A percentile compares a stretch with the other conserved stretches of the same genome.
phyloP scores from a whole-genome alignment of 768 basidiomycete genomes.

The Leucosporidium creatinivorum region DNA sequence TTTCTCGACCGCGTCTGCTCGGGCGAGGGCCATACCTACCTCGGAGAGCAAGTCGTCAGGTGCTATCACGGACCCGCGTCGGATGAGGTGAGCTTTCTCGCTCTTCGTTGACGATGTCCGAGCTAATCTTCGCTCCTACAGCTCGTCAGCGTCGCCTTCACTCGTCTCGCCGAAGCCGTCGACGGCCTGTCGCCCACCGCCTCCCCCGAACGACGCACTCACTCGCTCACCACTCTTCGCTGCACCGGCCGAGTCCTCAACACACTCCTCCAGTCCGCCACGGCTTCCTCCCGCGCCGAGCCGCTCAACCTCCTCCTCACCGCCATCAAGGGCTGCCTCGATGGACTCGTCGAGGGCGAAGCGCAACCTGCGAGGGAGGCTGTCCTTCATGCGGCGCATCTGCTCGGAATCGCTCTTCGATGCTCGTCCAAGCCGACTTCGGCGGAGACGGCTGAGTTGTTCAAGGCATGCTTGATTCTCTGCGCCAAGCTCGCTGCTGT shows the following conservation, averaged over 20 bases:
- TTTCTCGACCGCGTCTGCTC: conserved; percentile 29
- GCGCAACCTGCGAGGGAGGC: background rate
- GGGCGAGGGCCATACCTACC: conserved; percentile 26
- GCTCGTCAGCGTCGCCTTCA: conserved; percentile 33
- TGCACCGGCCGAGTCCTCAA: conserved; percentile 26
- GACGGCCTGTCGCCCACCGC: background rate
- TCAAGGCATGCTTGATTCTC: conserved; percentile 8
- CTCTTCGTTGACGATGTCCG: background rate
- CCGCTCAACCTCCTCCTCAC: conserved; percentile 11
- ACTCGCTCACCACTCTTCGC: conserved; percentile 14
- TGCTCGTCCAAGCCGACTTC: conserved; percentile 8
- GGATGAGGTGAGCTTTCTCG: conserved; percentile 16
- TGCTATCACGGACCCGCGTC: conserved; percentile 32
- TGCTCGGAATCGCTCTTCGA: conserved; percentile 10
- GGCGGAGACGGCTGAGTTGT: conserved; percentile 13
- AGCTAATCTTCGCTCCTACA: background rate
- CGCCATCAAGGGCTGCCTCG: conserved; percentile 9
- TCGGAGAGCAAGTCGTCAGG: conserved; percentile 30
- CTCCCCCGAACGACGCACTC: background rate
- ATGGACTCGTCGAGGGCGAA: background rate
- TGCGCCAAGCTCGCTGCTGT: conserved; percentile 10
- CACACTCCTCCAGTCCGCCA: conserved; percentile 13
- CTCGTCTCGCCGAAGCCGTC: conserved; percentile 16
- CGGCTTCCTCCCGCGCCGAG: background rate
- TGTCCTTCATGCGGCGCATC: conserved; percentile 1